Conservation (phyloP, 164 flowering plant species). For the Sedum album region DNA sequence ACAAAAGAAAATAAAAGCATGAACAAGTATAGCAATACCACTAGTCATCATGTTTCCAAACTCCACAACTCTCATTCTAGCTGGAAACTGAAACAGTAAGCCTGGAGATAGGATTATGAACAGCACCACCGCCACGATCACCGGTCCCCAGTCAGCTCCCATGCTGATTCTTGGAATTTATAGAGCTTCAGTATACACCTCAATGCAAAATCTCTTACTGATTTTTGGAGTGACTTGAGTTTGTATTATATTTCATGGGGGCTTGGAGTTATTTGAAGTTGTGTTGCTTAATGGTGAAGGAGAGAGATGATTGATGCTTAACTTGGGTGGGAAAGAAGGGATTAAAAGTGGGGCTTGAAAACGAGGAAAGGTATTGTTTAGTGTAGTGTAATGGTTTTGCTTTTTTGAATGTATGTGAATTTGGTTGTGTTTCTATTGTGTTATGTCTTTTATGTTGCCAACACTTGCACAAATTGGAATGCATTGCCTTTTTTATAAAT, state of each 20-base stretch:
- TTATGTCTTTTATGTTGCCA: background rate
- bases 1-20: constrained; percentile 5
- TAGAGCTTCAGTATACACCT: background rate
- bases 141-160: constrained; percentile 10
- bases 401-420: background rate
- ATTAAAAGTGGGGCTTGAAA: background rate
- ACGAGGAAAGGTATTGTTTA: constrained; percentile 1
- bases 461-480: background rate
- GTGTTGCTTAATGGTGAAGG: constrained; percentile 6
- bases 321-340: constrained; percentile 9
- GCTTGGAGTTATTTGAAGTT: background rate
- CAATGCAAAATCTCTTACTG: background rate
- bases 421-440: background rate
- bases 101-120: constrained; percentile 7
- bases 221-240: background rate
- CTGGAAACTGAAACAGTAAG: constrained; percentile 7
- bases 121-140: constrained; percentile 2
- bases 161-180: background rate
- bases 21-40: constrained; percentile 2
- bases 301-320: background rate
- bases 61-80: constrained; percentile 6
- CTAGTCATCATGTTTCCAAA: constrained; percentile 9
- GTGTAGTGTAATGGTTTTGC: background rate
- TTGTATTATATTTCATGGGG: background rate
- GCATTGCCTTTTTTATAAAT: background rate